A percentile compares a stretch with the other conserved stretches of the same genome.
These are phyloP conservation scores for Pyrrhoderma noxium DNA, from an alignment of 1,284 basidiomycete genomes.

Conservation along the genomic window DNA sequence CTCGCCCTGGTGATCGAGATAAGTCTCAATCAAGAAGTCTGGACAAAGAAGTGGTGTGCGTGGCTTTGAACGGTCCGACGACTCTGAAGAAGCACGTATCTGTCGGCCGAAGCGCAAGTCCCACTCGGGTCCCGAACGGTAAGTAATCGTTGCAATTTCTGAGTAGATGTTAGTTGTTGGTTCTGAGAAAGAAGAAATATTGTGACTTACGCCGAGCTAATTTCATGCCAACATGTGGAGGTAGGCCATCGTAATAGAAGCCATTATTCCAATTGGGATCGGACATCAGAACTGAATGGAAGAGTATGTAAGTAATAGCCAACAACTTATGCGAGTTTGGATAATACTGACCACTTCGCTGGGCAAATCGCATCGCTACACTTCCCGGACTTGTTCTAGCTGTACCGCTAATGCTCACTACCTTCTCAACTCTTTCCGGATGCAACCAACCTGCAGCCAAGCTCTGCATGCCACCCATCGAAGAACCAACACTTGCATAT, in stretches of 20 bases:
- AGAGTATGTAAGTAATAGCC: slow-evolving; percentile 5
- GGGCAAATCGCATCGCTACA: slow-evolving; percentile 94
- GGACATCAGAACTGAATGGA: slow-evolving; percentile 81
- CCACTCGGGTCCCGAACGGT: slow-evolving; percentile 98
- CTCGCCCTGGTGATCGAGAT: slow-evolving; percentile 96
- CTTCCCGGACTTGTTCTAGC: slow-evolving; percentile 87
- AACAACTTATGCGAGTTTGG: background rate
- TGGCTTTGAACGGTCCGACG: slow-evolving; percentile 27
- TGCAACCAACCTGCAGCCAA: slow-evolving; percentile 93
- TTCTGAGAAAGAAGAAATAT: background rate
- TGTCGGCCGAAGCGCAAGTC: slow-evolving; percentile 91
- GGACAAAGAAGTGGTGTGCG: slow-evolving; percentile 80
- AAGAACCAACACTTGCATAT: slow-evolving; percentile 89
- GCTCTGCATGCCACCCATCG: slow-evolving; percentile 98
- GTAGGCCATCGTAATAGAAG: slow-evolving; percentile 93
- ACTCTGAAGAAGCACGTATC: slow-evolving; percentile 39
- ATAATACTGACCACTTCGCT: slow-evolving; percentile 72
- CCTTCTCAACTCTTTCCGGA: slow-evolving; percentile 80
- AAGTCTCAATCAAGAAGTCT: slow-evolving; percentile 98
- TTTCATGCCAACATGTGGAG: slow-evolving; percentile 98
- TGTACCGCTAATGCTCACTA: slow-evolving; percentile 92
- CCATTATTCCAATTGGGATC: slow-evolving; percentile 99
- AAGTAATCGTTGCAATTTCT: slow-evolving; percentile 99
- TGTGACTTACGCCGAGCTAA: slow-evolving; percentile 79
- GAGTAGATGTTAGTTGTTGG: slow-evolving; percentile 9